Base-by-base conservation (phyloP, 768 basidiomycete genomes). In the Kwoniella bestiolae region DNA sequence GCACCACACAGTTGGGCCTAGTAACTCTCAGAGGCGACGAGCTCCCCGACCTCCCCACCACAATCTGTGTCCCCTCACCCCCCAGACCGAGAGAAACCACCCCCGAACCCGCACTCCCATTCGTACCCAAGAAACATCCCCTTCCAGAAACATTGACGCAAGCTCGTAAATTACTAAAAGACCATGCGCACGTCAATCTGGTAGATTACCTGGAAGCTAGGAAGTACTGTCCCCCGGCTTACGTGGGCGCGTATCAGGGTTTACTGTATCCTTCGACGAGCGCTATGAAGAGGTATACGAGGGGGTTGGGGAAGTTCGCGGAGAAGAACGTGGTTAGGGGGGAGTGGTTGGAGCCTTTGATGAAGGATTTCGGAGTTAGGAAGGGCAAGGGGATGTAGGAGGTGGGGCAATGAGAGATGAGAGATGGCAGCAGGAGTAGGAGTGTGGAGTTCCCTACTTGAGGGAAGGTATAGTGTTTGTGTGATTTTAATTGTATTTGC, bases 321-420 rank as follows among this genome's bases (percentile, higher is more conserved):
- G 21, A 65, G 25, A 51, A 71, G 34, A 47, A 34, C 4, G n/a
- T 44, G 25, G 71, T 71, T 51, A 78, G 73, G 65, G 58, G 35
- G 7, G 76, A 73, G 28, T 75, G 70, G 72, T 58, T 78, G 18
- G 66, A 75, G 52, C 76, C 76, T n/a, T 57, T 78, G 1, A 60
- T 78, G 56, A 66, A 60, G 51, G 71, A 77, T 57, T 74, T 74
- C 56, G 73, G 73, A 5, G 51, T 65, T 9, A 45, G 38, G 34
- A 58, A 53, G 31, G 14, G 7, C 21, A 55, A 55, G 18, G 29
- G 31, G 8, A 29, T 16, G 9, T 55, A 34, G 52, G 52, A 38
- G 35, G 16, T 38, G 35, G 3, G 3, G 5, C 9, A 38, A 38
- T 41, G 38, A 18, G 38, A n/a, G n/a, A n/a, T n/a, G n/a, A n/a